phyloP scores from a whole-genome alignment of 2,329 filamentous ascomycete genomes.

The Sclerotinia nivalis region DNA sequence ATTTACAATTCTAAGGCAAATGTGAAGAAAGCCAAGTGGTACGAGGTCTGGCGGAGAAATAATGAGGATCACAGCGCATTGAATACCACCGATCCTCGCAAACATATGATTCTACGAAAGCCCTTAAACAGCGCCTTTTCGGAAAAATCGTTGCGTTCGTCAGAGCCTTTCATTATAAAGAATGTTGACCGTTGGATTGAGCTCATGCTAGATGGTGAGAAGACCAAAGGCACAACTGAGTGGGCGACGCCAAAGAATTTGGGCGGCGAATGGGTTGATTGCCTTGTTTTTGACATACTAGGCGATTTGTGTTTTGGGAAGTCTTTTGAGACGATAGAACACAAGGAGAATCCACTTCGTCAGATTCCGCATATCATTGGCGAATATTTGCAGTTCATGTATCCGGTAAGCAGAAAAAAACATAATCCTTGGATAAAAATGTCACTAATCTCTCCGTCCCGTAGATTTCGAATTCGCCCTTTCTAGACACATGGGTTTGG shows the following conservation, averaged over 20 bases:
- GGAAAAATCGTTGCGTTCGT: not conserved
- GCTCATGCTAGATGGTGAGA: not conserved
- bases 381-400: not conserved
- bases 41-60: not conserved
- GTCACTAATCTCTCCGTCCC: not conserved
- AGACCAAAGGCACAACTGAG: not conserved
- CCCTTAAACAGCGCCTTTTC: not conserved
- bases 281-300: slow-evolving; percentile 13
- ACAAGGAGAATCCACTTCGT: slow-evolving; percentile 1
- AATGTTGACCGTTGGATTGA: slow-evolving; percentile 15
- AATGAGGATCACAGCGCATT: not conserved
- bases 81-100: not conserved
- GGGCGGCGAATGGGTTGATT: not conserved
- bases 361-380: not conserved
- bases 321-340: slow-evolving; percentile 14
- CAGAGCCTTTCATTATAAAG: slow-evolving; percentile 14
- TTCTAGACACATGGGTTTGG: not conserved
- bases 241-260: slow-evolving; percentile 14
- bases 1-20: slow-evolving; percentile 13
- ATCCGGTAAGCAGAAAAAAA: not conserved
- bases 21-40: slow-evolving; percentile 1
- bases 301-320: slow-evolving; percentile 18
- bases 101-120: not conserved
- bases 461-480: not conserved
- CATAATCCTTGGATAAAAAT: not conserved